Evolutionary conservation across 1,284 basidiomycete genomes (phyloP).

Genomic region (Thelephora terrestris): DNA sequence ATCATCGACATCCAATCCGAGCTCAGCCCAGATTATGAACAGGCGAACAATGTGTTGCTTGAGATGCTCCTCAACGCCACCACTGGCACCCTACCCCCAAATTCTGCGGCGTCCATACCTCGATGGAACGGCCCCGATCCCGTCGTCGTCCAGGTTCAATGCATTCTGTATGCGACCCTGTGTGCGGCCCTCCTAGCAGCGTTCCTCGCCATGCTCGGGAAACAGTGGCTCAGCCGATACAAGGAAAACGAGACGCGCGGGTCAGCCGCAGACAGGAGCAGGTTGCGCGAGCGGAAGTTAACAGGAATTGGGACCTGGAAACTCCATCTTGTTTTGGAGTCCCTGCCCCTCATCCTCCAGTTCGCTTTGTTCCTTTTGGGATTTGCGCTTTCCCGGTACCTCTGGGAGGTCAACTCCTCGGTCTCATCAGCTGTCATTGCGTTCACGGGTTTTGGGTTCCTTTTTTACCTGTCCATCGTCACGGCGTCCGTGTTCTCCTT

Average conservation of each 20-base stretch:
- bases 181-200: not conserved
- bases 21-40: too few relatives aligned
- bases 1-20: too few relatives aligned
- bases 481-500: not conserved
- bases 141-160: too few relatives aligned
- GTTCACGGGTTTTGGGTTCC: not conserved
- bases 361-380: conserved; percentile 1
- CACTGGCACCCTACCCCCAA: too few relatives aligned
- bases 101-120: too few relatives aligned
- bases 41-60: too few relatives aligned
- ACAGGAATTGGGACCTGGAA: conserved; percentile 1
- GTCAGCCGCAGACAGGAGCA: not conserved
- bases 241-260: not conserved
- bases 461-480: conserved; percentile 1
- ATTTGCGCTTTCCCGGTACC: not conserved
- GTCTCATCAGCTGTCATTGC: not conserved
- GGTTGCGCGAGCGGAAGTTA: conserved; percentile 1
- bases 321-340: not conserved
- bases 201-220: conserved; percentile 2
- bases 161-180: conserved; percentile 1
- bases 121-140: too few relatives aligned
- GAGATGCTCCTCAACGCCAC: too few relatives aligned
- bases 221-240: conserved; percentile 2
- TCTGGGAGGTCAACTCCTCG: not conserved
- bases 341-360: not conserved